Base-by-base conservation (phyloP, 2,329 filamentous ascomycete genomes). In the Stachybotrys echinatus region DNA sequence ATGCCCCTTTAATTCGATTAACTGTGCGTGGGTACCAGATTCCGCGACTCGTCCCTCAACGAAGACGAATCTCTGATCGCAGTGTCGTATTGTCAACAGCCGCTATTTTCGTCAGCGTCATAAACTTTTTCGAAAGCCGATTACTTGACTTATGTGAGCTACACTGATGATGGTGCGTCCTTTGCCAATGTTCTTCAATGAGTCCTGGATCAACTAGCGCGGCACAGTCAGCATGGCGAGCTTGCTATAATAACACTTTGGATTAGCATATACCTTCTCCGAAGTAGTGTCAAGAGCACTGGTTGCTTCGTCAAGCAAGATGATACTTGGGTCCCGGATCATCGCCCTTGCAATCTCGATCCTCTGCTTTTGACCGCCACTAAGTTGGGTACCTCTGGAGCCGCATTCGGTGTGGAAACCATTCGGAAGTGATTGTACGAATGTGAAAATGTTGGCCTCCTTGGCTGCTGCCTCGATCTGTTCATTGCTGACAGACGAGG, bases 281-380 rank as follows among this genome's bases (percentile, higher is more conserved):
- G 76, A 80, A 54, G 81, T 74, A 2, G 80, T 80, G 54, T 87
- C 83, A 0, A 87, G 69, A 5, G 67, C 65, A 17, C 62, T 66
- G 0, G 85, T 88, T 1, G 85, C 84, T 65, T 88, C 85, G 58
- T 88, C 85, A 1, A 88, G 68, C 17, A 88, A 75, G 6, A 88
- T 67, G 14, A 88, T 79, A 3, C 70, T 67, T 0, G 85, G 84
- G 47, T 82, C 70, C 38, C 81, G 78, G 46, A 87, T 72, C 44
- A 88, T 82, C n/a, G 81, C 81, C 18, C 85, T 74, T 2, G 84
- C 84, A 54, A 88, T 87, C 3, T 83, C 82, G 34, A 87, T 74
- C 12, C 82, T 77, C 61, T 88, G 84, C n/a, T 83, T 71, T 60
- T 88, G 83, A 2, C 85, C 84, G 22, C 85, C 85, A 6, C 80